Conservation (phyloP, 116 monocot genomes). For the Posidonia oceanica region DNA sequence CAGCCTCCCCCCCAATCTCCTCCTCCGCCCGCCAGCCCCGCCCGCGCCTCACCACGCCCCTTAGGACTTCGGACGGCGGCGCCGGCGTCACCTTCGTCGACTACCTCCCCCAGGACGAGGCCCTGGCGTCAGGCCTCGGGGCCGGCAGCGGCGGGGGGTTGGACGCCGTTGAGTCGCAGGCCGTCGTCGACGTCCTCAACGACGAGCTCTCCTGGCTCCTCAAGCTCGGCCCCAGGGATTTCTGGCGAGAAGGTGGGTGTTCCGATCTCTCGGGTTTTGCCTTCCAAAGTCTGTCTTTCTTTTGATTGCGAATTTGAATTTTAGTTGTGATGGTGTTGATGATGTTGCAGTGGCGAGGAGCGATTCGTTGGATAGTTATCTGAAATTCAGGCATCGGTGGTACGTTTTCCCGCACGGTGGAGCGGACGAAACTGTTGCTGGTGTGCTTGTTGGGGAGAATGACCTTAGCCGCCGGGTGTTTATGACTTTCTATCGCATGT, state of each 20-base stretch:
- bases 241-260: conserved; percentile 69
- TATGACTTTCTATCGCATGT: conserved; percentile 84
- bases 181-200: conserved; percentile 72
- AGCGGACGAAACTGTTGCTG: conserved; percentile 47
- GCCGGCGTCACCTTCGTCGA: conserved; percentile 23
- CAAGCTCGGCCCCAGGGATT: conserved; percentile 47
- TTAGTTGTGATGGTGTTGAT: background rate
- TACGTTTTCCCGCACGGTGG: conserved; percentile 84
- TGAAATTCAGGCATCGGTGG: conserved; percentile 75
- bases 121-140: conserved; percentile 73
- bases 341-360: conserved; percentile 49
- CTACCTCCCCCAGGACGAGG: conserved; percentile 97
- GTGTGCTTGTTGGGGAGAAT: conserved; percentile 71
- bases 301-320: background rate
- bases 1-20: background rate
- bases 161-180: conserved; percentile 79
- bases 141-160: conserved; percentile 47
- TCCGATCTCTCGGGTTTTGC: background rate
- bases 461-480: conserved; percentile 82
- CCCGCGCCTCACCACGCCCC: conserved; percentile 1
- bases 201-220: conserved; percentile 53
- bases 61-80: background rate
- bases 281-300: background rate
- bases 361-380: conserved; percentile 72
- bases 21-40: background rate